These are phyloP conservation scores for Mucor sp. DNA, from an alignment of 371 early-diverging fungal species.

Conservation along the genomic window DNA sequence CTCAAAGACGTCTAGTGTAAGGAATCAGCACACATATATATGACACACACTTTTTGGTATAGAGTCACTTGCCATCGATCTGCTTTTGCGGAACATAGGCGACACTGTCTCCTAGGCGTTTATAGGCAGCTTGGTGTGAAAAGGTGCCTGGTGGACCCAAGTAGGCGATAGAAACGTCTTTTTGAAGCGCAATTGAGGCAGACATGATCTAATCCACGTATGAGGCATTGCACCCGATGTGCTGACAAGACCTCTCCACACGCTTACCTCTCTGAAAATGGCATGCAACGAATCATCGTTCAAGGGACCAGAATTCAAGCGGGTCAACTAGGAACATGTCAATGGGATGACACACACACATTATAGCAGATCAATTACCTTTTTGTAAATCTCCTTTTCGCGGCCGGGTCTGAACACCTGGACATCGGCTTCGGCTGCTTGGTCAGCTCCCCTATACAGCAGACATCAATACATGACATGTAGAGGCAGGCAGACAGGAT, in stretches of 20 bases:
- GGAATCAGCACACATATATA: conserved; percentile 5
- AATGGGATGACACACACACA: background rate
- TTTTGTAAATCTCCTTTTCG: conserved; percentile 67
- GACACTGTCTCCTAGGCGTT: conserved; percentile 81
- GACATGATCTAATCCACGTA: conserved; percentile 71
- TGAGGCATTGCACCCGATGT: background rate
- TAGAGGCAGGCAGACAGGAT: background rate
- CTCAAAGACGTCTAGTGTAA: conserved; percentile 67
- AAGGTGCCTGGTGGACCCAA: conserved; percentile 95
- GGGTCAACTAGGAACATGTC: conserved; percentile 49
- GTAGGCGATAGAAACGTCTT: conserved; percentile 82
- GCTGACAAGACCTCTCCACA: background rate
- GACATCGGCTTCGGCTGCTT: conserved; percentile 37
- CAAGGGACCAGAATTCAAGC: conserved; percentile 82
- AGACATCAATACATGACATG: background rate
- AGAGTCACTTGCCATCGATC: conserved; percentile 46
- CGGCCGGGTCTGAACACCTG: conserved; percentile 71
- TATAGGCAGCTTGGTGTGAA: conserved; percentile 88
- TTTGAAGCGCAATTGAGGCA: conserved; percentile 84
- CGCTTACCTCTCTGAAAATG: conserved; percentile 78
- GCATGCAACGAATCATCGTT: conserved; percentile 74
- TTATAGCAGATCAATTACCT: conserved; percentile 39
- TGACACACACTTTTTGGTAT: background rate
- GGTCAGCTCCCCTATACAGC: conserved; percentile 16
- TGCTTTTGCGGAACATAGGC: conserved; percentile 70